Evolutionary conservation across 73 alveolate genomes (phyloP).

Genomic region (Effrenium voratum): DNA sequence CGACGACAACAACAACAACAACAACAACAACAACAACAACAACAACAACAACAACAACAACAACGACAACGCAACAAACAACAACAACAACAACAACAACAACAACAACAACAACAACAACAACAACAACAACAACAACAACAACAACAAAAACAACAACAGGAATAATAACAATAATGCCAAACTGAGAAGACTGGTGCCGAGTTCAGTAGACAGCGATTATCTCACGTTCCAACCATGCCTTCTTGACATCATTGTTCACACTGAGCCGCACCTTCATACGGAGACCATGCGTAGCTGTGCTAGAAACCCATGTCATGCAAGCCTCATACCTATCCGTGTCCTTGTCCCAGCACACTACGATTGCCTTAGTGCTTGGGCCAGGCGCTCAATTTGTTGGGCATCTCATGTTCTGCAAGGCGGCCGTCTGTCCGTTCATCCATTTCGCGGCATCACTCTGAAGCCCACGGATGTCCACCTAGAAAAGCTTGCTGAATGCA

Average conservation of each 20-base stretch:
- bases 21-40: too few relatives aligned
- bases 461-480: conserved; percentile 69
- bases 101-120: too few relatives aligned
- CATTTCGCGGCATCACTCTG: conserved; percentile 85
- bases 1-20: too few relatives aligned
- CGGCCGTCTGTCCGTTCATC: conserved; percentile 88
- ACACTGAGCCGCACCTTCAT: conserved; percentile 56
- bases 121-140: too few relatives aligned
- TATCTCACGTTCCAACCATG: background rate
- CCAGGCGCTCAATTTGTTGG: background rate
- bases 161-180: too few relatives aligned
- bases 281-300: background rate
- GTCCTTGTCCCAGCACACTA: conserved; percentile 85
- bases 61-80: too few relatives aligned
- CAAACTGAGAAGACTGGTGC: background rate
- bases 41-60: too few relatives aligned
- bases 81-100: too few relatives aligned
- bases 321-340: conserved; percentile 88
- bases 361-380: conserved; percentile 6
- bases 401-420: background rate
- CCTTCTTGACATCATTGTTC: conserved; percentile 87
- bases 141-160: too few relatives aligned
- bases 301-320: background rate
- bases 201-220: background rate
- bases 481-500: background rate